These are phyloP conservation scores for Zymoseptoria brevis DNA, from an alignment of 2,329 filamentous ascomycete species.

Conservation along the genomic window DNA sequence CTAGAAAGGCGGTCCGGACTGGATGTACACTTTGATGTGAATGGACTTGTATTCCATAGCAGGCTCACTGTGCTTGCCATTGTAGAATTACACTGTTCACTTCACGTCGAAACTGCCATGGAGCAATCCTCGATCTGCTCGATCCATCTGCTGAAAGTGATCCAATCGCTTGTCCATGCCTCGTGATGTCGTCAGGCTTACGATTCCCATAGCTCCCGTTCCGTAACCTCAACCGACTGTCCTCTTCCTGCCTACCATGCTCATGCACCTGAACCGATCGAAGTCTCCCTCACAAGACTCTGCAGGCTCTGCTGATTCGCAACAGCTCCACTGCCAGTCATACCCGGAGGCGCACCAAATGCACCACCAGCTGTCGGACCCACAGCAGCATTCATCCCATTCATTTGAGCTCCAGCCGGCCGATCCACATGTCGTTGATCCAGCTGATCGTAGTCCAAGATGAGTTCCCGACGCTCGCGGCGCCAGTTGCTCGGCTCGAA, in stretches of 20 bases:
- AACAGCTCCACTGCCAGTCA: background rate
- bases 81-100: background rate
- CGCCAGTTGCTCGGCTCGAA: conserved; percentile 48
- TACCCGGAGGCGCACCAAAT: background rate
- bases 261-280: background rate
- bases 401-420: background rate
- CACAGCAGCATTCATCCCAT: background rate
- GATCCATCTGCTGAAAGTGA: background rate
- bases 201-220: background rate
- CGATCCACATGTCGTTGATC: conserved; percentile 34
- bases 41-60: background rate
- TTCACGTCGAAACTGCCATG: background rate
- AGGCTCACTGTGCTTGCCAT: background rate
- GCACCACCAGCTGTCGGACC: background rate
- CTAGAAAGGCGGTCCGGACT: background rate
- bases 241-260: background rate
- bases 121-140: background rate
- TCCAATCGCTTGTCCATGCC: background rate
- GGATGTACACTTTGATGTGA: background rate
- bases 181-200: background rate
- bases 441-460: conserved; percentile 45
- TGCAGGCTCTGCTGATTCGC: background rate
- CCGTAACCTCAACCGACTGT: background rate
- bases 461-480: conserved; percentile 44
- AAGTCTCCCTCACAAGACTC: background rate